A percentile compares a stretch with the other conserved stretches of the same genome.
Conservation (phyloP, 2,329 filamentous ascomycete genomes). For the Phaeosphaeriaceae sp. region DNA sequence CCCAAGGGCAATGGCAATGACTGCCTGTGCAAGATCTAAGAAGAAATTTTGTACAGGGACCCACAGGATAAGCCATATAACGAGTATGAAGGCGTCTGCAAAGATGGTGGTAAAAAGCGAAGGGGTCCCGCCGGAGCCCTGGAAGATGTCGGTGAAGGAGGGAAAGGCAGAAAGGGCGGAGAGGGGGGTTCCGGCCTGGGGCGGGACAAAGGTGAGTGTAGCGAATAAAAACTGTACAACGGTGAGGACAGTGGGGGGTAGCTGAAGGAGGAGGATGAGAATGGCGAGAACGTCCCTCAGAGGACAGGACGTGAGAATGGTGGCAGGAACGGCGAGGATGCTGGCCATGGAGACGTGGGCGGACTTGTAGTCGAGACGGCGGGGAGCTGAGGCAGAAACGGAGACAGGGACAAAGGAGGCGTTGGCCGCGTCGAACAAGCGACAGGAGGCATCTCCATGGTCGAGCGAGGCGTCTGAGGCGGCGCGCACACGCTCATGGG, state of each 20-base stretch:
- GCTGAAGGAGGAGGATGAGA: conserved; percentile 91
- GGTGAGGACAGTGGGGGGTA: conserved; percentile 86
- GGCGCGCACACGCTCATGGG: conserved; percentile 46
- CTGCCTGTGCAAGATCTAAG: conserved; percentile 87
- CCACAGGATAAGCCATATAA: conserved; percentile 89
- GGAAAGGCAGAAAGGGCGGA: conserved; percentile 74
- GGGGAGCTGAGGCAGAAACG: conserved; percentile 56
- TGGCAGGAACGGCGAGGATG: conserved; percentile 78
- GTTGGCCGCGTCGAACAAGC: conserved; percentile 35
- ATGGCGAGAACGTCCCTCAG: conserved; percentile 96
- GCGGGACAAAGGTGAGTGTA: conserved; percentile 88
- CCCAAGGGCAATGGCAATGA: conserved; percentile 89
- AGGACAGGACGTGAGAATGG: conserved; percentile 87
- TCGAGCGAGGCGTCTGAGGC: conserved; percentile 54
- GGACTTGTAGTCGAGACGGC: conserved; percentile 67
- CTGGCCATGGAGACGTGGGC: conserved; percentile 69
- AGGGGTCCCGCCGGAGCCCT: conserved; percentile 83
- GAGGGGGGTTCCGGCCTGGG: conserved; percentile 74
- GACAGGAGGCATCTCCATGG: conserved; percentile 41
- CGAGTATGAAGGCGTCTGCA: conserved; percentile 81
- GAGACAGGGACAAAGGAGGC: conserved; percentile 46
- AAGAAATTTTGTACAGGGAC: conserved; percentile 85
- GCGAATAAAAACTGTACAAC: conserved; percentile 92
- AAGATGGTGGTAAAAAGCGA: conserved; percentile 84
- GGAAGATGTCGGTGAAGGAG: conserved; percentile 89